Evolutionary conservation across 805 yeast genomes (phyloP), one percentile per base, ranked within the genome.

Genomic region (Yarrowia hollandica): DNA sequence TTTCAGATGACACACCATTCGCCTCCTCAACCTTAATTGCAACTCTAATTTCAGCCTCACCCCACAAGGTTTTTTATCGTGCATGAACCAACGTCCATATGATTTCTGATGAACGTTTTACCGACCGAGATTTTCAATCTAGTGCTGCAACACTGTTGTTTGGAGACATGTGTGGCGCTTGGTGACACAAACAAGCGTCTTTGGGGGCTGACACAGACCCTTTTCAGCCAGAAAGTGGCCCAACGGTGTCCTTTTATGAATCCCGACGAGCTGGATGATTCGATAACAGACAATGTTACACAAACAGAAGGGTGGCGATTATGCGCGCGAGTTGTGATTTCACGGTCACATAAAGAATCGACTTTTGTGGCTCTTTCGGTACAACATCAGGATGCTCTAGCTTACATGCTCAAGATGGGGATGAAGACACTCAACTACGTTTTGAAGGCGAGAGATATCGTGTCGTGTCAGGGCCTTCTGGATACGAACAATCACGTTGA

Each of bases 21-120:
- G n/a, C n/a, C 30, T 4, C 9, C 8, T 1, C 14, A 37, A 37
- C 42, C n/a, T 9, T n/a, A 37, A 14, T 2, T n/a, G 4, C 15
- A n/a, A 37, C 42, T 37, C 42, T 37, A 37, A 37, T 16, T n/a
- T 37, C 42, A 37, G 42, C 42, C 42, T 37, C 42, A 37, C 42
- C 18, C 12, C 16, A 5, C 42, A 21, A 37, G 42, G 42, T 37
- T 37, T 18, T 6, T 7, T 37, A 37, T 37, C 42, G 11, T 22
- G 42, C 42, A 37, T 37, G 41, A 26, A 3, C 7, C 9, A 10
- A 26, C 30, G 23, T 35, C 41, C 41, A 35, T 15, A 35, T 11
- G 4, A n/a, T n/a, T n/a, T n/a, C 5, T 15, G 11, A 39, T 39
- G 44, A 14, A 39, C 44, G 2, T 14, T 15, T 19, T 39, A 15